phyloP scores from a whole-genome alignment of 176 grass and related monocot genomes.

The Saccharum spontaneum region DNA sequence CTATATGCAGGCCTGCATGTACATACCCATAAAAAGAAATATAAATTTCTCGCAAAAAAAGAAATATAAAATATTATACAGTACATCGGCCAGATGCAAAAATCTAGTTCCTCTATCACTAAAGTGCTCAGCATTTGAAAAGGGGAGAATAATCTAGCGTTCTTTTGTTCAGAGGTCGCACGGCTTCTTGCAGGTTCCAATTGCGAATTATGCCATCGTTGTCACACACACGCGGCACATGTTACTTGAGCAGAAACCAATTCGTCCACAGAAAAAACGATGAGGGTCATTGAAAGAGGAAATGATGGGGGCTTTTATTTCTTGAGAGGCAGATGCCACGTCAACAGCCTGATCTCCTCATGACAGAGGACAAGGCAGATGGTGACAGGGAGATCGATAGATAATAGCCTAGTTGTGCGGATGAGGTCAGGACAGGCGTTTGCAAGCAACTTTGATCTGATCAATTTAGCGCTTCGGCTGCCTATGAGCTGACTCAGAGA shows the following conservation, averaged over 20 bases:
- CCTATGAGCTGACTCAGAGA: not conserved
- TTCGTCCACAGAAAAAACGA: not conserved
- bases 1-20: not conserved
- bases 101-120: not conserved
- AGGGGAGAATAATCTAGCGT: not conserved
- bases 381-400: not conserved
- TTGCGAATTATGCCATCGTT: not conserved
- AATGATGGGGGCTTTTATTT: not conserved
- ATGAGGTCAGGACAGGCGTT: not conserved
- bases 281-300: not conserved
- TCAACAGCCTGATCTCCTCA: conserved; percentile 9
- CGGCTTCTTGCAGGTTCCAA: conserved; percentile 15
- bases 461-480: not conserved
- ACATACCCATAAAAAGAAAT: not conserved
- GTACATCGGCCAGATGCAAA: not conserved
- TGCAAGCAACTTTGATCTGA: not conserved
- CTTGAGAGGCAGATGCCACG: not conserved
- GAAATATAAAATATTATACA: not conserved
- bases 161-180: not conserved
- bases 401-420: too few species aligned
- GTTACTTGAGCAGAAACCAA: conserved; percentile 5
- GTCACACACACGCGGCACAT: conserved; percentile 20
- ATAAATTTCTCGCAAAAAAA: too few species aligned
- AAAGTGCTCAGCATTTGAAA: not conserved
- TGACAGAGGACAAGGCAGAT: not conserved